Percentiles rank a stretch among this genome's conserved stretches.
phyloP scores from a whole-genome alignment of 2,329 filamentous ascomycete species.

The Diaporthe longicolla region DNA sequence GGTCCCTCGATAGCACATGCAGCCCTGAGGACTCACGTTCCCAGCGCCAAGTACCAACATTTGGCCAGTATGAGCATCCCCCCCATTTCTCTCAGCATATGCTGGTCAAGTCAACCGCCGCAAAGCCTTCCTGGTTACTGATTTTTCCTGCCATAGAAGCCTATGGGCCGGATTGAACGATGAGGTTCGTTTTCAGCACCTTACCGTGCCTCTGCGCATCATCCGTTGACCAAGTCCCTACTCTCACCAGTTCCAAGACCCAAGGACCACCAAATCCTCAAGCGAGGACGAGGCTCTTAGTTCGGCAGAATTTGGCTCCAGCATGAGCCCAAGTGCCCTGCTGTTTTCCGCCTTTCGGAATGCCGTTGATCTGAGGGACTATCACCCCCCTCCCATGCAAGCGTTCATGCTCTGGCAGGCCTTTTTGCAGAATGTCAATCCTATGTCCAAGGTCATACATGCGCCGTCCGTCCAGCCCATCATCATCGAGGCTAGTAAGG shows the following conservation, averaged over 20 bases:
- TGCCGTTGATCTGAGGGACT: constrained; percentile 42
- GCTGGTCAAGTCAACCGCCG: constrained; percentile 54
- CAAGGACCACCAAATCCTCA: constrained; percentile 39
- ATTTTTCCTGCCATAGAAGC: constrained; percentile 40
- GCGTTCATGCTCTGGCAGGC: constrained; percentile 61
- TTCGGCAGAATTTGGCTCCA: constrained; percentile 60
- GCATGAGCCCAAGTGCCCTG: constrained; percentile 59
- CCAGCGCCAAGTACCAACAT: constrained; percentile 40
- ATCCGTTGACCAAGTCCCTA: constrained; percentile 20
- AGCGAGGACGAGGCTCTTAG: constrained; percentile 38
- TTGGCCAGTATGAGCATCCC: constrained; percentile 41
- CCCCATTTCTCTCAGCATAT: not conserved
- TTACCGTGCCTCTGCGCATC: not conserved
- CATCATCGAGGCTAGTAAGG: constrained; percentile 44
- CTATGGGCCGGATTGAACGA: constrained; percentile 46
- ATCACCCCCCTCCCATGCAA: constrained; percentile 54
- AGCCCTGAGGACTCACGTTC: constrained; percentile 22
- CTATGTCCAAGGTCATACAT: constrained; percentile 66
- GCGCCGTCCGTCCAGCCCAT: constrained; percentile 59
- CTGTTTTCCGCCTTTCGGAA: constrained; percentile 41
- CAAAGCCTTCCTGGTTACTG: constrained; percentile 57
- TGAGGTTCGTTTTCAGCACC: constrained; percentile 38
- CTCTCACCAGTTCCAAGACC: constrained; percentile 44
- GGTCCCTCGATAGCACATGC: constrained; percentile 31
- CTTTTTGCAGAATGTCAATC: constrained; percentile 66